Conservation (phyloP, 2,329 filamentous ascomycete genomes). For the Canariomyces notabilis region DNA sequence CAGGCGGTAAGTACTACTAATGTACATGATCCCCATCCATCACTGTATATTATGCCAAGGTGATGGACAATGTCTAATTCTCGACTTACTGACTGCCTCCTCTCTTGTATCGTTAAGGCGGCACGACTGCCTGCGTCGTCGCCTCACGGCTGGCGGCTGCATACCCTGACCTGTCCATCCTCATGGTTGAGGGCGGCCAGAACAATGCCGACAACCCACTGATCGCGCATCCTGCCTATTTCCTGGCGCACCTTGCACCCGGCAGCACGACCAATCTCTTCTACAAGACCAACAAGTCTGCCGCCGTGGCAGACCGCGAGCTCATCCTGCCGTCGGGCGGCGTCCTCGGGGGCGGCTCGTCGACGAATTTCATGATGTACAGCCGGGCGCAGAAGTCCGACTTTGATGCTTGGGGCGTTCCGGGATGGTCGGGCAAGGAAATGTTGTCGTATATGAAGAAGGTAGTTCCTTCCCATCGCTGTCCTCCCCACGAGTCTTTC, state of each 20-base stretch:
- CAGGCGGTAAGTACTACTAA: constrained; percentile 17
- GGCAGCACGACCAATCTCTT: constrained; percentile 39
- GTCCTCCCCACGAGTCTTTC: background rate
- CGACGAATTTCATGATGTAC: constrained; percentile 42
- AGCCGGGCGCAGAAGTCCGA: constrained; percentile 27
- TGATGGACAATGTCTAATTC: background rate
- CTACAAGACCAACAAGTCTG: constrained; percentile 34
- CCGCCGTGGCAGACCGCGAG: constrained; percentile 40
- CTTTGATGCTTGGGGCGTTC: constrained; percentile 20
- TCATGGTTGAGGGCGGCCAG: constrained; percentile 50
- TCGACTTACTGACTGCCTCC: background rate
- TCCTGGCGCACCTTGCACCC: constrained; percentile 42
- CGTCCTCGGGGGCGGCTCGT: constrained; percentile 48
- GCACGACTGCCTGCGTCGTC: constrained; percentile 44
- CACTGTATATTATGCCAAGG: too few relatives aligned
- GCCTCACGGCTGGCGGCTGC: constrained; percentile 47
- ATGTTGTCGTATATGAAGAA: constrained; percentile 49
- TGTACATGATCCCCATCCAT: too few relatives aligned
- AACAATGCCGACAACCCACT: constrained; percentile 45
- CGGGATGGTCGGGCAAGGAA: constrained; percentile 24
- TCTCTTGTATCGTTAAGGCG: too few relatives aligned
- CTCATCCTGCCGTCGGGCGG: constrained; percentile 36
- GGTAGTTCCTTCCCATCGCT: constrained; percentile 15
- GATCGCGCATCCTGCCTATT: constrained; percentile 46
- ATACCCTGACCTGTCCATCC: constrained; percentile 42